Base-by-base conservation (phyloP, 805 yeast genomes). In the Kregervanrija pseudodelftensis region DNA sequence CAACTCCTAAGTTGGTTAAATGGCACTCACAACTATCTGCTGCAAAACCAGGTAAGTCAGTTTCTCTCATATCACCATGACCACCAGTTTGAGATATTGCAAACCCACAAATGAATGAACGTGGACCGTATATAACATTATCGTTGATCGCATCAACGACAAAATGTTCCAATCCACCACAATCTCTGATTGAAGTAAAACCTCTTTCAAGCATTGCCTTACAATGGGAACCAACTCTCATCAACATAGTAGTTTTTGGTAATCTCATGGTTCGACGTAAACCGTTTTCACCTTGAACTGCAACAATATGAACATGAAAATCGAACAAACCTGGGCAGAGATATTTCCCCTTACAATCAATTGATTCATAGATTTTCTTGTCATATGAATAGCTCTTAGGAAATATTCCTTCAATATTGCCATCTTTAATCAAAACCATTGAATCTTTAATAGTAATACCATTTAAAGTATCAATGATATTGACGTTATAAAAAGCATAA, bases 41-140 rank as follows among this genome's bases (percentile, higher is more conserved):
- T 1, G 57, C 51, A n/a, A 51, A 54, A 14, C 49, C 53, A 12
- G 60, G 59, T 30, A 57, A 39, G 14, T 51, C 57, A 8, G 37
- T 49, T 30, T 51, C 51, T 33, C 59, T 43, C 46, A 54, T 37
- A 43, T 59, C 62, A 11, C 55, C 61, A 49, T 58, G 64, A 2
- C 63, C 64, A 17, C 61, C 64, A 4, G 64, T 59, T 43, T 59
- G 63, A 28, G 61, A 54, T 14, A 59, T 46, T 12, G 60, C 59
- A 22, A 46, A 48, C 4, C 61, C 64, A 28, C 57, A 49, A 34
- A 52, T 49, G 28, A 59, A 49, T 10, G 56, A 35, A 37, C 61
- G 47, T 3, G 64, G 64, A 0, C 63, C 64, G 17, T 47, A 47
- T 22, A 58, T 53, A 28, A 57, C 52, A 11, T 61, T 61, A 30